Base-by-base conservation (phyloP, 1,284 basidiomycete species). In the Rhodotorula sp. region DNA sequence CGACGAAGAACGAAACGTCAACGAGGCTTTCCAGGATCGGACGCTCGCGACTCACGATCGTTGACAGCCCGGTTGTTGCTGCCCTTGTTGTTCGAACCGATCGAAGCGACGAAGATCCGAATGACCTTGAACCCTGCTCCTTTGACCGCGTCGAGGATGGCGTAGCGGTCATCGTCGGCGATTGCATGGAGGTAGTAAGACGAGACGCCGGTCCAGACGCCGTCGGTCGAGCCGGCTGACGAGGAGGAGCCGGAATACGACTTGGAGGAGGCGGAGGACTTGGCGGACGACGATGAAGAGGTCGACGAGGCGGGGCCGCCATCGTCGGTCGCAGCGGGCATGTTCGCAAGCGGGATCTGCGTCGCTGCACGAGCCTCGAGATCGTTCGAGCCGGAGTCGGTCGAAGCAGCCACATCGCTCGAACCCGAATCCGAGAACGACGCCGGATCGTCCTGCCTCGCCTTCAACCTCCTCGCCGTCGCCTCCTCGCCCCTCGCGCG, bases 121-220 rank as follows among this genome's bases (percentile, higher is more conserved):
- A 78, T 66, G 22, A 74, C 72, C 24, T 68, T 73, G 75, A 77
- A 76, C 31, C 77, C 77, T 26, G 68, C 72, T 9, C 51, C 59
- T 58, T 74, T 59, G 66, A 78, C 71, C 16, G 76, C 75, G 53
- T 78, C 76, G 31, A 78, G 72, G 1, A 78, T 71, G 24, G 65
- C 67, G 26, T 64, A 24, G 2, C 77, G 67, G 31, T 76, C 76
- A 34, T 58, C 47, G 26, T 69, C 65, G 28, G 57, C 56, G n/a
- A 76, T 52, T 10, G 77, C 66, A 53, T 72, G 70, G 24, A 78
- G 69, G 66, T 76, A 78, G 68, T 78, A 78, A 0, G 70, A 71
- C 37, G 76, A 76, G n/a, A 73, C 77, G 58, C 77, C 77, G 31
- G 64, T 59, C 55, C 62, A 77, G 56, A 62, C 70, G 44, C 54